These are phyloP conservation scores for Cucurbitaria berberidis DNA, from an alignment of 2,329 filamentous ascomycete species.

Conservation along the genomic window DNA sequence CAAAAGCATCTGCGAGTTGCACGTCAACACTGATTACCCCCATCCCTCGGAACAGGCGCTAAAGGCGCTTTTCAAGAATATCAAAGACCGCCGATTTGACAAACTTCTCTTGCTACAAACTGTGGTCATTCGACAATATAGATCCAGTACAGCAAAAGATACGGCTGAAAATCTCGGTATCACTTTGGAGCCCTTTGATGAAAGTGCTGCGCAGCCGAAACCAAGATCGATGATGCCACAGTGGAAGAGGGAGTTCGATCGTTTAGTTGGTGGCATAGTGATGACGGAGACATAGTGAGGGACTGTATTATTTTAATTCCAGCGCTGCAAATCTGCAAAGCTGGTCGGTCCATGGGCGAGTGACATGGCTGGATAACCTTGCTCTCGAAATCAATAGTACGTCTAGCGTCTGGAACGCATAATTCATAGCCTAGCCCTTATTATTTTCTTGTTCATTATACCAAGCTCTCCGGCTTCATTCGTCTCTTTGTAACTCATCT, in stretches of 20 bases:
- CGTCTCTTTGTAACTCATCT: not conserved
- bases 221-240: conserved; percentile 38
- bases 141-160: conserved; percentile 17
- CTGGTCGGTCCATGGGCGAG: no score
- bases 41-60: conserved; percentile 29
- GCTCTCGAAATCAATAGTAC: no score
- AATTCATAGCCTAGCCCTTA: no score
- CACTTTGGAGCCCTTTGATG: conserved; percentile 32
- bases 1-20: conserved; percentile 31
- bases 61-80: conserved; percentile 37
- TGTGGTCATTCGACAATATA: conserved; percentile 36
- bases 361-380: no score
- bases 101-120: conserved; percentile 25
- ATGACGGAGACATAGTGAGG: not conserved
- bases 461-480: no score
- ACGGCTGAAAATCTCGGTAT: conserved; percentile 23
- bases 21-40: conserved; percentile 41
- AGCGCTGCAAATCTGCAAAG: no score
- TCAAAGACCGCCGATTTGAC: conserved; percentile 27
- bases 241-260: conserved; percentile 42
- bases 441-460: no score
- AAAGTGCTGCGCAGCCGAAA: conserved; percentile 10
- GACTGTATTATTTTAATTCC: no score
- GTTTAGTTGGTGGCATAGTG: conserved; percentile 30
- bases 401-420: no score